Conservation (phyloP, 805 yeast species). For the Cyberlindnera mississippiensis region DNA sequence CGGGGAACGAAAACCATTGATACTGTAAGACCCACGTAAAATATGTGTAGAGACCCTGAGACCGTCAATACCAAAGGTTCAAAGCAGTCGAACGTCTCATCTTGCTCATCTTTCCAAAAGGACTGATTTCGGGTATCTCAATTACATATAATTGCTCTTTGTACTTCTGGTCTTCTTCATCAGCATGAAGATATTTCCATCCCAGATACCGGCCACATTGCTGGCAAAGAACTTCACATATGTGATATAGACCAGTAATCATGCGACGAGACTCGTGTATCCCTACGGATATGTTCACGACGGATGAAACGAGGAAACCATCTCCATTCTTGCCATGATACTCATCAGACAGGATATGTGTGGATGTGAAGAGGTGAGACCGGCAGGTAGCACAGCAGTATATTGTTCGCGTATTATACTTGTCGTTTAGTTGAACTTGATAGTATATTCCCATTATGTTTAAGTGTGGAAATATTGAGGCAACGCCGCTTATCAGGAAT, state of each 20-base stretch:
- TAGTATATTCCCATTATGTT: constrained; percentile 20
- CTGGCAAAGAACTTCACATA: constrained; percentile 53
- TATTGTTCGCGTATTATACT: constrained; percentile 13
- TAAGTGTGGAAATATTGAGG: neutral
- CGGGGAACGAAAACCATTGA: too few species aligned
- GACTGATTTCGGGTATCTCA: constrained; percentile 12
- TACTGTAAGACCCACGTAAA: too few species aligned
- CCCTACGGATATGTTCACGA: constrained; percentile 37
- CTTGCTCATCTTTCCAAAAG: constrained; percentile 1
- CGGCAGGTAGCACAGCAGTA: constrained; percentile 21
- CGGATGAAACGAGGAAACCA: constrained; percentile 50
- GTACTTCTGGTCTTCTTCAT: constrained; percentile 42
- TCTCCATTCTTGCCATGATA: constrained; percentile 56
- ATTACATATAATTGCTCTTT: constrained; percentile 61
- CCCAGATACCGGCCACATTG: constrained; percentile 53
- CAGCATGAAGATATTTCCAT: constrained; percentile 58
- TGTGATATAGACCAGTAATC: constrained; percentile 58
- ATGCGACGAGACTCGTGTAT: constrained; percentile 41
- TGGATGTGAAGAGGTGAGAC: constrained; percentile 20
- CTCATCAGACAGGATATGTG: constrained; percentile 26
- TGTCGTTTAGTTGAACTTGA: constrained; percentile 17
- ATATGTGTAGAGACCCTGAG: too few species aligned
- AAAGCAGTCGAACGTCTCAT: constrained; percentile 3
- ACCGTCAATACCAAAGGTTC: constrained; percentile 8
- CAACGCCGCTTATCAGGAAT: constrained; percentile 3